phyloP scores from a whole-genome alignment of 2,329 filamentous ascomycete genomes.

The Fusarium caatingaense region DNA sequence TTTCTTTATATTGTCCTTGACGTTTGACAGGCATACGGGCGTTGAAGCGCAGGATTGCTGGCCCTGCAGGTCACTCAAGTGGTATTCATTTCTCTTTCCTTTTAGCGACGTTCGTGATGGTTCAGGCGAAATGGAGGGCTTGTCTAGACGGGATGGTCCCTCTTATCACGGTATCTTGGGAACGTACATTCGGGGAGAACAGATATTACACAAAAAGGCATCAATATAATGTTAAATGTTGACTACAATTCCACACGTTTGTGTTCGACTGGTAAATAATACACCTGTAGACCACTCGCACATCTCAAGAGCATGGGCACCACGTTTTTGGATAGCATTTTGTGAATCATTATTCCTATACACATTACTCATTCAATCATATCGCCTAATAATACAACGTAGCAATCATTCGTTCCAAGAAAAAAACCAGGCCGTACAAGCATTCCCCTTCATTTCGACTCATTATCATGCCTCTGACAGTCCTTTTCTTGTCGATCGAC shows the following conservation, averaged over 20 bases:
- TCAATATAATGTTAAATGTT: not conserved
- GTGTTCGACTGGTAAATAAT: not conserved
- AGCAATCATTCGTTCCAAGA: slow-evolving; percentile 12
- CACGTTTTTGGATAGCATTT: not conserved
- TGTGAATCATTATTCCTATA: not conserved
- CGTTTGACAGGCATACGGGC: slow-evolving; percentile 9
- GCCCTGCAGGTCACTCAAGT: slow-evolving; percentile 4
- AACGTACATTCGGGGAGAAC: slow-evolving; percentile 11
- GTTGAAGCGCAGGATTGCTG: not conserved
- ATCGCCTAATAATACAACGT: slow-evolving; percentile 14
- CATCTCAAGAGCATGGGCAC: not conserved
- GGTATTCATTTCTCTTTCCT: not conserved
- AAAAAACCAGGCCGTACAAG: slow-evolving; percentile 20
- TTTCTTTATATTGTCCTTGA: slow-evolving; percentile 19
- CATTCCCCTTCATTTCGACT: slow-evolving; percentile 8
- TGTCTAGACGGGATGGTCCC: slow-evolving; percentile 1
- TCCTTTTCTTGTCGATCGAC: slow-evolving; percentile 2
- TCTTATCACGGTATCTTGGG: slow-evolving; percentile 13
- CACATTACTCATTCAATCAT: slow-evolving; percentile 8
- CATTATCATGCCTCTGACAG: slow-evolving; percentile 16
- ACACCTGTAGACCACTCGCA: not conserved
- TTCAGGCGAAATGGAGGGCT: slow-evolving; percentile 3
- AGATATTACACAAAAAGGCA: slow-evolving; percentile 13
- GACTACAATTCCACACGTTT: not conserved
- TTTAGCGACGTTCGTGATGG: slow-evolving; percentile 2